These are phyloP conservation scores for Aspergillus costaricaensis DNA, from an alignment of 2,329 filamentous ascomycete genomes.

Conservation along the genomic window DNA sequence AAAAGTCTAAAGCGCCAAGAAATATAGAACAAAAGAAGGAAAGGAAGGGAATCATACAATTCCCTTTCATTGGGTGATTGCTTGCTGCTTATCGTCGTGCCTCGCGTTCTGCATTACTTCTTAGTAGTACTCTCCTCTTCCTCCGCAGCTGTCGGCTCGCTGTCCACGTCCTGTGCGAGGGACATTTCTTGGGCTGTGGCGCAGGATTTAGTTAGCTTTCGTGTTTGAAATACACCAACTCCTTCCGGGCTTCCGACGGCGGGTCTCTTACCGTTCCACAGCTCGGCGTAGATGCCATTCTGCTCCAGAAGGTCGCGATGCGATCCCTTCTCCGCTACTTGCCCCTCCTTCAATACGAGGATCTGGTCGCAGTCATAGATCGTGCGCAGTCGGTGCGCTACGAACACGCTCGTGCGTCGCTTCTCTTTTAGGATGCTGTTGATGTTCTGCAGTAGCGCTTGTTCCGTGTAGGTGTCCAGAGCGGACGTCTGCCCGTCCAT, in stretches of 20 bases:
- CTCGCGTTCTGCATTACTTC: conserved; percentile 12
- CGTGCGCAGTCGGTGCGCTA: conserved; percentile 87
- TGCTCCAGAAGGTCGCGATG: conserved; percentile 79
- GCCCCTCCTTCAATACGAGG: conserved; percentile 81
- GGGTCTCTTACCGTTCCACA: conserved; percentile 76
- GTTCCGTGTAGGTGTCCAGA: conserved; percentile 89
- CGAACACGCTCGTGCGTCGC: conserved; percentile 85
- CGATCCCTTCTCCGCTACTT: conserved; percentile 84
- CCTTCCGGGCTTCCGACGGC: not conserved
- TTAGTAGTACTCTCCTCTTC: conserved; percentile 25
- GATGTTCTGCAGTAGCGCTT: conserved; percentile 86
- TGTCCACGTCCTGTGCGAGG: conserved; percentile 38
- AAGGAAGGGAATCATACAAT: not conserved
- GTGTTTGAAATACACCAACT: not conserved
- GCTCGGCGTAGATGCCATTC: conserved; percentile 73
- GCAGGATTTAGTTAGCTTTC: conserved; percentile 10
- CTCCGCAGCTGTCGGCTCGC: conserved; percentile 47
- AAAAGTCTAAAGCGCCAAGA: not conserved
- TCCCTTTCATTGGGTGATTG: not conserved
- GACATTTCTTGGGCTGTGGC: conserved; percentile 63
- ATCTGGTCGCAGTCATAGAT: conserved; percentile 94
- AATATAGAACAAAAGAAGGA: not conserved
- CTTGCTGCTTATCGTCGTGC: conserved; percentile 8
- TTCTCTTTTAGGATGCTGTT: conserved; percentile 90
- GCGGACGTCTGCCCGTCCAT: conserved; percentile 65